These are phyloP conservation scores for Ogataea henricii DNA, from an alignment of 805 yeast genomes.

Conservation along the genomic window DNA sequence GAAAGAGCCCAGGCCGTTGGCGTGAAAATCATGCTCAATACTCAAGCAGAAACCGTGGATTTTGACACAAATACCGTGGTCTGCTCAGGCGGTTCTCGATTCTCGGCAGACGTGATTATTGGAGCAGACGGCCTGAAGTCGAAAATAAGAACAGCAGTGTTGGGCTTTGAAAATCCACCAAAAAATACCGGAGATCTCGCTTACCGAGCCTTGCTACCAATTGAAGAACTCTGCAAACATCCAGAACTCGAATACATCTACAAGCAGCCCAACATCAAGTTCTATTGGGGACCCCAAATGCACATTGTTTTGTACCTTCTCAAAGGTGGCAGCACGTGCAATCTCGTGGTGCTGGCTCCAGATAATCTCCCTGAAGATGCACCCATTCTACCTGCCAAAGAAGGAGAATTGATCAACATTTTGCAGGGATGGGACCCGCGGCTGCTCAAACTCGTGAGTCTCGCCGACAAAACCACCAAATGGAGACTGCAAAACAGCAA, in stretches of 20 bases:
- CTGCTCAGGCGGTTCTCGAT: slow-evolving; percentile 2
- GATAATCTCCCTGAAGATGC: slow-evolving; percentile 12
- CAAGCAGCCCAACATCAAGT: slow-evolving; percentile 13
- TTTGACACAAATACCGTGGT: slow-evolving; percentile 6
- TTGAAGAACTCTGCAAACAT: slow-evolving; percentile 9
- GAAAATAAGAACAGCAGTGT: slow-evolving; percentile 5
- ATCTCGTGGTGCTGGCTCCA: slow-evolving; percentile 13
- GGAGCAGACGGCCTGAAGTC: slow-evolving; percentile 17
- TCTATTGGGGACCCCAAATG: slow-evolving; percentile 15
- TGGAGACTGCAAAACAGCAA: slow-evolving; percentile 14
- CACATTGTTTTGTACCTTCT: slow-evolving; percentile 13
- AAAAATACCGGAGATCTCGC: slow-evolving; percentile 14
- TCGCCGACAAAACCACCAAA: slow-evolving; percentile 9
- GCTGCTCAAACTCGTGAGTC: slow-evolving; percentile 7
- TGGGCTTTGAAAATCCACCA: slow-evolving; percentile 13
- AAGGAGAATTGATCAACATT: slow-evolving; percentile 7
- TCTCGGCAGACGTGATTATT: slow-evolving; percentile 11
- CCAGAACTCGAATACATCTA: slow-evolving; percentile 13
- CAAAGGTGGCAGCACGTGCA: slow-evolving; percentile 14
- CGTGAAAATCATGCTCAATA: slow-evolving; percentile 4
- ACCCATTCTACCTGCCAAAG: slow-evolving; percentile 6
- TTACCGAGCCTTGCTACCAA: slow-evolving; percentile 11
- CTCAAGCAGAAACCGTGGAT: slow-evolving; percentile 4
- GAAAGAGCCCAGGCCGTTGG: slow-evolving; percentile 8
- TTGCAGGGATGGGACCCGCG: slow-evolving; percentile 14